These are phyloP conservation scores for Penicillium sp. DNA, from an alignment of 2,329 filamentous ascomycete species.

Conservation along the genomic window DNA sequence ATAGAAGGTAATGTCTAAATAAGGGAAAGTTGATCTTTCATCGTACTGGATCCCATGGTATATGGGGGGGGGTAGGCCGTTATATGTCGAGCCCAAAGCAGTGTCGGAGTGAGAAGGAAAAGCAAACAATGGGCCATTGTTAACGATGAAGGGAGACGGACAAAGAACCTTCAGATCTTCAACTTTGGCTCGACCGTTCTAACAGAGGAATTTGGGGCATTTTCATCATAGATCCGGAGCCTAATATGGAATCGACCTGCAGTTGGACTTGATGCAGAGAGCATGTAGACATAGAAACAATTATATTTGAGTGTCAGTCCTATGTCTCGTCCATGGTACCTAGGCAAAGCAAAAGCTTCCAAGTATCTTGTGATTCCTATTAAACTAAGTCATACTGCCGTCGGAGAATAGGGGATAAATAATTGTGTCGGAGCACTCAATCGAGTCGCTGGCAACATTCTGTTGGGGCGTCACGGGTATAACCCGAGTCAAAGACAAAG, in stretches of 20 bases:
- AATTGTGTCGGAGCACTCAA: neutral
- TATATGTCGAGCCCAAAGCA: neutral
- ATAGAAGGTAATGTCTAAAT: neutral
- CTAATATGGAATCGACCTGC: neutral
- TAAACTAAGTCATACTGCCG: neutral
- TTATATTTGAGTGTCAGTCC: neutral
- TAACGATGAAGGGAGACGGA: neutral
- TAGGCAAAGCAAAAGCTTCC: neutral
- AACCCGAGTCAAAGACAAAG: neutral
- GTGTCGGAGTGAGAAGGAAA: neutral
- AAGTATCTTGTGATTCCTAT: neutral
- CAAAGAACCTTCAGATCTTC: neutral
- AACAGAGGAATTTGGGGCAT: neutral
- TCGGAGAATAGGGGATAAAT: neutral
- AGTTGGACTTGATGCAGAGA: neutral
- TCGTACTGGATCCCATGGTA: neutral
- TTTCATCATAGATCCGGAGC: neutral
- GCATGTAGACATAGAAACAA: neutral
- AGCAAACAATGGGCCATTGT: conserved; percentile 1
- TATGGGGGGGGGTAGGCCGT: neutral
- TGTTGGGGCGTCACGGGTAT: neutral
- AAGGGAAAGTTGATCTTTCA: neutral
- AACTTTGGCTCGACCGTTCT: neutral
- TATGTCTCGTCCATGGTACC: neutral
- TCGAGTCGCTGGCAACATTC: neutral